A percentile compares a stretch with the other conserved stretches of the same genome.
These are phyloP conservation scores for Euphorbia pulcherrima DNA, from an alignment of 345 rosid species.

Conservation along the genomic window DNA sequence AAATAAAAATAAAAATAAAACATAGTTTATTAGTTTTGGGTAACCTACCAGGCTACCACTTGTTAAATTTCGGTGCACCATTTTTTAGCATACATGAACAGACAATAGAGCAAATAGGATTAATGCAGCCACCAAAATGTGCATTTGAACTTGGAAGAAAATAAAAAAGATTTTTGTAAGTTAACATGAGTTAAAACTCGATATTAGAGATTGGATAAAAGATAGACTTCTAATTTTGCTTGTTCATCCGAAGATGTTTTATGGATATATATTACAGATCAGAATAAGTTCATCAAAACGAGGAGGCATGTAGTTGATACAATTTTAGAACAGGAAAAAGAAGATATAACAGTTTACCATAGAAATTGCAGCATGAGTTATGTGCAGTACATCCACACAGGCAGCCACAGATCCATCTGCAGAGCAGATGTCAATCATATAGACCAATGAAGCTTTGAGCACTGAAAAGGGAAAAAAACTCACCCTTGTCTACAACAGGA, in stretches of 20 bases:
- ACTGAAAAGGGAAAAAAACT: slow-evolving; percentile 7
- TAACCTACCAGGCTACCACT: not conserved
- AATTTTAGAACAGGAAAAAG: no score
- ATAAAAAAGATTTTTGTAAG: not conserved
- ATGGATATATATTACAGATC: not conserved
- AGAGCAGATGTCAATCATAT: slow-evolving; percentile 16
- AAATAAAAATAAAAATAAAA: no score
- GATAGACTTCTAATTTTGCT: not conserved
- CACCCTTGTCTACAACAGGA: slow-evolving; percentile 81
- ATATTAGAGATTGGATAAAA: no score
- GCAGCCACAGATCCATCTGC: slow-evolving; percentile 78
- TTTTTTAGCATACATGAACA: not conserved
- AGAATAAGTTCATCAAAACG: no score
- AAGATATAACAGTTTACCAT: slow-evolving; percentile 48
- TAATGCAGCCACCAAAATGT: not conserved
- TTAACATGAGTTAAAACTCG: not conserved
- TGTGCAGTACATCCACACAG: slow-evolving; percentile 87
- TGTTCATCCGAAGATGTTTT: not conserved
- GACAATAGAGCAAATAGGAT: not conserved
- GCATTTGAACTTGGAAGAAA: not conserved
- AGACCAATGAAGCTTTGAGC: not conserved
- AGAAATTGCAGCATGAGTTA: slow-evolving; percentile 96
- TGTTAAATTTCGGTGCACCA: not conserved
- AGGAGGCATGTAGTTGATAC: no score
- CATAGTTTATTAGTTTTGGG: not conserved